Evolutionary conservation across 129 eudicot species (phyloP).

Genomic region (Artemisia annua): DNA sequence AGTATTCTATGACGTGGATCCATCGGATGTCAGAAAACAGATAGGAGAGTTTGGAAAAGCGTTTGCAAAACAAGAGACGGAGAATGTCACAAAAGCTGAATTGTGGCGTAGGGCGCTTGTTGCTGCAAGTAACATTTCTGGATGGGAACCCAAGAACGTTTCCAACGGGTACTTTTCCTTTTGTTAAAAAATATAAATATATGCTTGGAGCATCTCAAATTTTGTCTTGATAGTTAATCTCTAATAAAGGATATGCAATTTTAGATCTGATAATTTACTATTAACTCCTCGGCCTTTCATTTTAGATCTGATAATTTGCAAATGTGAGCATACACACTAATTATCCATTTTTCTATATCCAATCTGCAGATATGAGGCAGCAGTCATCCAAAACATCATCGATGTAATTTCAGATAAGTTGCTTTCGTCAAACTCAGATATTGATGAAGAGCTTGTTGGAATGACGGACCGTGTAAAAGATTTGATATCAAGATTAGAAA

Average conservation of each 20-base stretch:
- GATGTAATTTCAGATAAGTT: not conserved
- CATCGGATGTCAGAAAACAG: not conserved
- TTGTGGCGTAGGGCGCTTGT: not conserved
- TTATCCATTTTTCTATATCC: no score
- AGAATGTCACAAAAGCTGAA: not conserved
- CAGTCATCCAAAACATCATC: not conserved
- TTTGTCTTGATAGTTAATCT: no score
- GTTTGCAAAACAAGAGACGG: not conserved
- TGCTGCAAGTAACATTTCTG: not conserved
- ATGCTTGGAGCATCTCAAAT: no score
- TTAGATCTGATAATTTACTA: no score
- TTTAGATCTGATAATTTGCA: no score
- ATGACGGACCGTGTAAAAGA: not conserved
- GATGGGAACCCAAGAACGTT: conserved; percentile 1
- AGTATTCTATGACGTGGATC: not conserved
- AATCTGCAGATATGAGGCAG: not conserved
- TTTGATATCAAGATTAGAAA: not conserved
- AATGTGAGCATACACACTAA: no score
- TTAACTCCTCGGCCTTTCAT: no score
- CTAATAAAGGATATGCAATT: no score
- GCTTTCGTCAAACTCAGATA: not conserved
- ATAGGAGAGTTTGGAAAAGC: not conserved
- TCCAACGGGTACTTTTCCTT: no score
- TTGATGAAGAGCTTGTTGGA: not conserved
- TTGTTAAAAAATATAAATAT: no score